Conservation (phyloP, 306 rosid genomes). For the Cucurbita ficifolia region DNA sequence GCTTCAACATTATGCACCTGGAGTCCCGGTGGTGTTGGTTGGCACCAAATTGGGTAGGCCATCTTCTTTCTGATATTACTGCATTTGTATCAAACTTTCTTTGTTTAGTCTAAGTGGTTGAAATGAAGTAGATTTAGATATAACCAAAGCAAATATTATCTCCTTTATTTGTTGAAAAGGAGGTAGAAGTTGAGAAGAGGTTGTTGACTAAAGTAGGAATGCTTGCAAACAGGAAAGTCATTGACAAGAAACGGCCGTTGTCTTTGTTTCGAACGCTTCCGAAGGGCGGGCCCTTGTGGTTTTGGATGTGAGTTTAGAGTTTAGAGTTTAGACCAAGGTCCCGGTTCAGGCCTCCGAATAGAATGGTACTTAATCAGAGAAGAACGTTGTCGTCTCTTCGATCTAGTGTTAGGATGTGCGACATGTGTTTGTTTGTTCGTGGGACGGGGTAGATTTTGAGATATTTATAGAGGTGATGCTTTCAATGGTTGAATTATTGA, state of each 20-base stretch:
- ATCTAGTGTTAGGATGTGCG: neutral
- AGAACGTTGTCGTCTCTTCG: neutral
- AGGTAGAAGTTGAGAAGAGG: neutral
- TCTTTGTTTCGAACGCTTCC: neutral
- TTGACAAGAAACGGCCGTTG: neutral
- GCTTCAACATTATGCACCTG: slow-evolving; percentile 81
- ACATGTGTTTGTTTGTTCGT: neutral
- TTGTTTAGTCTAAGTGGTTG: neutral
- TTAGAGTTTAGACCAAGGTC: neutral
- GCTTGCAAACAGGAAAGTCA: neutral
- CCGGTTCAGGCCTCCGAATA: neutral
- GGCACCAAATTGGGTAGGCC: slow-evolving; percentile 75
- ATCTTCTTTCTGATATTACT: neutral
- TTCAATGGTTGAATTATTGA: neutral
- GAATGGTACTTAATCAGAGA: neutral
- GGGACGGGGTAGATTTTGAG: neutral
- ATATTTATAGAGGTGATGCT: neutral
- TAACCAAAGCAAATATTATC: neutral
- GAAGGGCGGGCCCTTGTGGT: neutral
- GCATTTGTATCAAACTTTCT: neutral
- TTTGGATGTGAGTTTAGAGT: neutral
- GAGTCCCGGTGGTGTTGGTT: slow-evolving; percentile 58
- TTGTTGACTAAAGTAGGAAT: neutral
- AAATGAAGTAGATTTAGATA: neutral
- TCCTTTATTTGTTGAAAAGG: neutral